phyloP scores from a whole-genome alignment of 768 basidiomycete genomes.

The Sporobolomyces pararoseus region DNA sequence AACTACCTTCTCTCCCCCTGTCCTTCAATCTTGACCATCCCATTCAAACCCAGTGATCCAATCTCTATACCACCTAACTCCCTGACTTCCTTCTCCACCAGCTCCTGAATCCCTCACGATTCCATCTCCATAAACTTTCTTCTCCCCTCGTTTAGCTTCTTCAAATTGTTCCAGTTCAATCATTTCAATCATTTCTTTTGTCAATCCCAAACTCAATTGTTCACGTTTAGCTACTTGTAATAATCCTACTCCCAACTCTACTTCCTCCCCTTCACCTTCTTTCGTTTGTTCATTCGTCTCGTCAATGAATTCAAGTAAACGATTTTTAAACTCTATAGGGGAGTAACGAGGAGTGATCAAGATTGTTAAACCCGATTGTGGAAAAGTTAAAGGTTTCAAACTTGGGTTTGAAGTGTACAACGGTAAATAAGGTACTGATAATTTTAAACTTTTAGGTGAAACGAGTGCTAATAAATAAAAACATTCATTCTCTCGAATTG shows the following conservation, averaged over 20 bases:
- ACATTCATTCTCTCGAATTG: too few species aligned
- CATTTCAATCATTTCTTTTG: constrained; percentile 70
- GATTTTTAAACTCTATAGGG: constrained; percentile 63
- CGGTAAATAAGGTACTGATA: constrained; percentile 63
- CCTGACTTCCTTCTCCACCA: constrained; percentile 36
- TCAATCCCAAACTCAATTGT: constrained; percentile 66
- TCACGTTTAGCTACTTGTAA: constrained; percentile 71
- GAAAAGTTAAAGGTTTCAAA: constrained; percentile 65
- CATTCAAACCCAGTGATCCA: not conserved
- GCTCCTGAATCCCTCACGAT: constrained; percentile 69
- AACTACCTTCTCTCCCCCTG: not conserved
- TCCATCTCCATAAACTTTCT: not conserved
- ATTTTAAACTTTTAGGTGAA: constrained; percentile 79
- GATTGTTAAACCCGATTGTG: constrained; percentile 66
- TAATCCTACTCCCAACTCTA: not conserved
- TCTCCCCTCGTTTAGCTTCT: too few species aligned
- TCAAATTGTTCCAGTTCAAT: constrained; percentile 64
- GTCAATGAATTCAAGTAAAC: constrained; percentile 60
- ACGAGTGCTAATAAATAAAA: constrained; percentile 67
- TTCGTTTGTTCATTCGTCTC: too few species aligned
- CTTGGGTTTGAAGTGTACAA: constrained; percentile 36
- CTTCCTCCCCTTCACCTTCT: constrained; percentile 53
- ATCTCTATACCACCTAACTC: constrained; percentile 40
- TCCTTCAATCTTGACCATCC: constrained; percentile 1
- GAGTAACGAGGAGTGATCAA: constrained; percentile 71